Evolutionary conservation across 805 yeast genomes (phyloP), one percentile per base, ranked within the genome.

Genomic region (Ogataea chonburiensis): DNA sequence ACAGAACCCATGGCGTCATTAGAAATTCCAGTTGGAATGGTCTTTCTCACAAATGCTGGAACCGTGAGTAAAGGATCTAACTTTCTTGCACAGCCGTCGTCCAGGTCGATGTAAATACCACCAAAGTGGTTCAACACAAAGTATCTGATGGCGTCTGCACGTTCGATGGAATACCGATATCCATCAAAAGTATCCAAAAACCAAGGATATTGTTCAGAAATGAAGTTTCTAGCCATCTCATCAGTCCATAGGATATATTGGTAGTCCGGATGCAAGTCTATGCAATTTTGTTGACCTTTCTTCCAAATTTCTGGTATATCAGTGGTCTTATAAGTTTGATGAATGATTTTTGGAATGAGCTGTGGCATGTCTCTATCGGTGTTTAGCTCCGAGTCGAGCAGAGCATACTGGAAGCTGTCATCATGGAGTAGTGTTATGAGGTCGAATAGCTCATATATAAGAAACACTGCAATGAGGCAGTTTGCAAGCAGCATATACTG

Each of bases 1-100:
- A 83, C 81, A 3, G 91, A 67, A 8, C 95, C 96, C 95, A 89
- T 84, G 11, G 88, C 88, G 57, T 88, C 96, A 59, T 89, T 89
- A 4, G 95, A 85, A 25, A 89, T 77, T 34, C 97, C 97, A 0
- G 95, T 83, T 17, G 97, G 97, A 5, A 75, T 63, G 1, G 97
- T 88, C 55, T 86, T 85, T 46, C 96, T 71, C 10, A 85, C 87
- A 66, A 86, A 86, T 2, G 95, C 94, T 1, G 95, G 89, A 5
- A 79, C 84, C 2, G 81, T 73, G 40, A 88, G 71, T 39, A 89
- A 64, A 1, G 95, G 94, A 56, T 88, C 96, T 46, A 89, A 66
- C 43, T 73, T 71, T 43, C 88, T 70, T 47, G 75, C 75, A 61
- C 96, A 87, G 6, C 93, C 95, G 58, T 85, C 95, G 56, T 88